Evolutionary conservation across 805 yeast genomes (phyloP).

Genomic region (Blastobotrys parvus): DNA sequence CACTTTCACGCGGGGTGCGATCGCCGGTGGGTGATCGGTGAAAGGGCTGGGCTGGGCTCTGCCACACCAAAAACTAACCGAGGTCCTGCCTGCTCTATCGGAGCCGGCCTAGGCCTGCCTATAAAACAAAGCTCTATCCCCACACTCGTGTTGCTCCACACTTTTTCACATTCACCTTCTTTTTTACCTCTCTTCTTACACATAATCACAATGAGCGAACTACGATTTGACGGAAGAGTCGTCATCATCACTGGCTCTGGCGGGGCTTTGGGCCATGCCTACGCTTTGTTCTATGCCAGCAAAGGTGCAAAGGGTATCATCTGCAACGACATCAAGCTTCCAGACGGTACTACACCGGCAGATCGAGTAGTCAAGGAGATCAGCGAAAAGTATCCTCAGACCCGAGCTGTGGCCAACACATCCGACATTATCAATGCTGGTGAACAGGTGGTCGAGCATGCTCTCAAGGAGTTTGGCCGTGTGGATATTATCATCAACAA

Average conservation of each 20-base stretch:
- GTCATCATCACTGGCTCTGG: slow-evolving; percentile 97
- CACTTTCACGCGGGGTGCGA: too few species aligned
- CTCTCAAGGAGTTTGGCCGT: slow-evolving; percentile 77
- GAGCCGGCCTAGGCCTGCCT: too few species aligned
- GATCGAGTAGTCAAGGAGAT: slow-evolving; percentile 87
- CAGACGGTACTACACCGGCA: slow-evolving; percentile 57
- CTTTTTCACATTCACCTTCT: background rate
- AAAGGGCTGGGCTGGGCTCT: too few species aligned
- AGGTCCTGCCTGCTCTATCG: too few species aligned
- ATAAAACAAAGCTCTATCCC: too few species aligned
- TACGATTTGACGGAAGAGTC: slow-evolving; percentile 69
- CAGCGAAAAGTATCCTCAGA: slow-evolving; percentile 63
- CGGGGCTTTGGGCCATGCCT: slow-evolving; percentile 87
- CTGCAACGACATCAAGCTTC: slow-evolving; percentile 64
- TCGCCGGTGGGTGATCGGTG: too few species aligned
- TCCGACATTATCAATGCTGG: slow-evolving; percentile 86
- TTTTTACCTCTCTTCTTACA: background rate
- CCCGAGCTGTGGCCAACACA: slow-evolving; percentile 71
- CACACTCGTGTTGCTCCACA: background rate
- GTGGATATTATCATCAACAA: slow-evolving; percentile 86
- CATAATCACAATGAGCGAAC: slow-evolving; percentile 20
- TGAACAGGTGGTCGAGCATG: slow-evolving; percentile 75
- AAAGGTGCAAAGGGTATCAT: slow-evolving; percentile 95
- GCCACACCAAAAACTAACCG: too few species aligned
- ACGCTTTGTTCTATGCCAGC: slow-evolving; percentile 78